These are phyloP conservation scores for Pleurotus platypus DNA, from an alignment of 768 basidiomycete species.

Conservation along the genomic window DNA sequence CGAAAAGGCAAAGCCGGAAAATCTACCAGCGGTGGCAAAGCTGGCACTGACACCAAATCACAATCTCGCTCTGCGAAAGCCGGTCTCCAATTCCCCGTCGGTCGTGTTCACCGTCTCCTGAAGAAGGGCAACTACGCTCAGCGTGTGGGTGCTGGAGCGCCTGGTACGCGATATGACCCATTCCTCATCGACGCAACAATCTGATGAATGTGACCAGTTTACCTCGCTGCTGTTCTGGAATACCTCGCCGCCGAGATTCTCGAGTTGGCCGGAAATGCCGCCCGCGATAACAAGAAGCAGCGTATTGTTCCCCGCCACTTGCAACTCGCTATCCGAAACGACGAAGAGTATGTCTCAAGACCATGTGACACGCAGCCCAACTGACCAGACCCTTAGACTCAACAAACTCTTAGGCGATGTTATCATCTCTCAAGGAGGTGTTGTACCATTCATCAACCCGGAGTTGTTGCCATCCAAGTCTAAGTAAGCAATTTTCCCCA, in stretches of 20 bases:
- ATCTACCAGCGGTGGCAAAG: slow-evolving; percentile 69
- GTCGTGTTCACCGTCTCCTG: slow-evolving; percentile 77
- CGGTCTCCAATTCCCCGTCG: slow-evolving; percentile 73
- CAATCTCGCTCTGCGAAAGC: slow-evolving; percentile 64
- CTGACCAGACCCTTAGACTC: slow-evolving; percentile 37
- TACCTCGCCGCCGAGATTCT: slow-evolving; percentile 85
- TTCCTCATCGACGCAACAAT: not conserved
- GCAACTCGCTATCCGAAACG: slow-evolving; percentile 83
- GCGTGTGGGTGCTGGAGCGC: slow-evolving; percentile 76
- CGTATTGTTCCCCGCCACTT: slow-evolving; percentile 86
- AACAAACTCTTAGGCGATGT: slow-evolving; percentile 75
- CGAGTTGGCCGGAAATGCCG: slow-evolving; percentile 78
- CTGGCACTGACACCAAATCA: slow-evolving; percentile 44
- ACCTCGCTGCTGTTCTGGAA: slow-evolving; percentile 80
- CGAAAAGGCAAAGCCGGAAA: slow-evolving; percentile 53
- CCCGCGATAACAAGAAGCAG: slow-evolving; percentile 72
- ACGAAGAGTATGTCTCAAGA: slow-evolving; percentile 49
- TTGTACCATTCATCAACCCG: slow-evolving; percentile 73
- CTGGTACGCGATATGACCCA: slow-evolving; percentile 35
- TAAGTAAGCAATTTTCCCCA: not conserved
- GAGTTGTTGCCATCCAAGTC: slow-evolving; percentile 29
- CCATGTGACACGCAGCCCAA: not conserved
- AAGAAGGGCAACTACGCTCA: slow-evolving; percentile 78
- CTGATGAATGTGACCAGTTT: slow-evolving; percentile 39
- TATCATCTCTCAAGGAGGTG: slow-evolving; percentile 94